These are phyloP conservation scores for Panicum hallii DNA, from an alignment of 202 grass and related monocot species.

Conservation along the genomic window DNA sequence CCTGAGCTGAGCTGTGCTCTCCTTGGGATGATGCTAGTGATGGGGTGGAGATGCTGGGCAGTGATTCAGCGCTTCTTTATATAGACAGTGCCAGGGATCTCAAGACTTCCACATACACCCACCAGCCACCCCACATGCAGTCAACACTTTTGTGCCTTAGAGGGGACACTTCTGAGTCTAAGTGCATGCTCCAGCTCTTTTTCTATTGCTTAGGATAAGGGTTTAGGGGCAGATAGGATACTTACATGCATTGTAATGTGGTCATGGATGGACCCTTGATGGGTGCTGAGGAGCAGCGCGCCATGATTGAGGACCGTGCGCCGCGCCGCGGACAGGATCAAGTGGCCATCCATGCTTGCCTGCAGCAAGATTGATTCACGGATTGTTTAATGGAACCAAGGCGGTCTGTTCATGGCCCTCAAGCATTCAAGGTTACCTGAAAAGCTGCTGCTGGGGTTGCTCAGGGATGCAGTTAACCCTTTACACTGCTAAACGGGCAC, in stretches of 20 bases:
- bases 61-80: conserved; percentile 36
- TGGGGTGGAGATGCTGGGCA: background rate
- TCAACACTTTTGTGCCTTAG: conserved; percentile 55
- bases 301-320: conserved; percentile 56
- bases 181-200: conserved; percentile 52
- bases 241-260: conserved; percentile 41
- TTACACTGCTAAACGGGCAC: conserved; percentile 46
- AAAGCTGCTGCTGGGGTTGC: conserved; percentile 35
- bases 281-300: conserved; percentile 49
- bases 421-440: conserved; percentile 55
- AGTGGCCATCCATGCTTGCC: conserved; percentile 59
- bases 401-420: conserved; percentile 52
- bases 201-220: conserved; percentile 44
- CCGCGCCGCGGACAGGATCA: conserved; percentile 55
- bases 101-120: conserved; percentile 28
- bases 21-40: conserved; percentile 19
- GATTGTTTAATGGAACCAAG: conserved; percentile 53
- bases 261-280: conserved; percentile 54
- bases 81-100: conserved; percentile 42
- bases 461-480: conserved; percentile 50
- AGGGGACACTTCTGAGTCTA: conserved; percentile 59
- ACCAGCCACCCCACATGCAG: conserved; percentile 50
- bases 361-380: conserved; percentile 49
- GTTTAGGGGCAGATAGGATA: conserved; percentile 29
- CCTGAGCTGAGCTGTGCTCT: background rate